phyloP scores from a whole-genome alignment of 768 basidiomycete genomes.

The Tylopilus cervinicoccineus region DNA sequence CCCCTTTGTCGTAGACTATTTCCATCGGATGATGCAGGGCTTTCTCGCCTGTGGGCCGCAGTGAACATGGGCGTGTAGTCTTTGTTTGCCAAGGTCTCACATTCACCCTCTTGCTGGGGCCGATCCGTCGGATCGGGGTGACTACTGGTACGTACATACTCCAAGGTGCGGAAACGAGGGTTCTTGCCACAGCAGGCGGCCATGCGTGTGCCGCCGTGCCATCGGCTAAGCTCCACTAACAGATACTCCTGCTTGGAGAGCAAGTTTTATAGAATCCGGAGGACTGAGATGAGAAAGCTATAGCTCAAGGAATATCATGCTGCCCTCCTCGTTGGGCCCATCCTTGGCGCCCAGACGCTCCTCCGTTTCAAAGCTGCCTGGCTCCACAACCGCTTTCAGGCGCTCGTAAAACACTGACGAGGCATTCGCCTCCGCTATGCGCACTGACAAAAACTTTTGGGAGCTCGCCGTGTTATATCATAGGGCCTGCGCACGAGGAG shows the following conservation, averaged over 20 bases:
- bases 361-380: slow-evolving; percentile 61
- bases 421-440: slow-evolving; percentile 37
- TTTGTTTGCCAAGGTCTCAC: no score
- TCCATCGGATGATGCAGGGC: not conserved
- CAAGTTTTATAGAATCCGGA: not conserved
- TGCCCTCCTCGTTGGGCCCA: slow-evolving; percentile 52
- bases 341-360: slow-evolving; percentile 53
- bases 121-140: not conserved
- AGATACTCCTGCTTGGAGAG: not conserved
- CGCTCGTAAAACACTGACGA: slow-evolving; percentile 51
- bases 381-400: slow-evolving; percentile 69
- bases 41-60: not conserved
- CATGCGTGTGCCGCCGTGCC: not conserved
- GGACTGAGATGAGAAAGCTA: not conserved
- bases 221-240: not conserved
- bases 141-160: not conserved
- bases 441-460: slow-evolving; percentile 45
- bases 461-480: slow-evolving; percentile 65
- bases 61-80: not conserved
- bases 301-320: slow-evolving; percentile 31
- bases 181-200: not conserved
- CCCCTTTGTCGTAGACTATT: no score
- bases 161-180: not conserved
- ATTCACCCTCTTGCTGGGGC: not conserved
- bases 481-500: slow-evolving; percentile 74